Conservation (phyloP, 352 stramenopile species). For the Phytopythium oedochilum region DNA sequence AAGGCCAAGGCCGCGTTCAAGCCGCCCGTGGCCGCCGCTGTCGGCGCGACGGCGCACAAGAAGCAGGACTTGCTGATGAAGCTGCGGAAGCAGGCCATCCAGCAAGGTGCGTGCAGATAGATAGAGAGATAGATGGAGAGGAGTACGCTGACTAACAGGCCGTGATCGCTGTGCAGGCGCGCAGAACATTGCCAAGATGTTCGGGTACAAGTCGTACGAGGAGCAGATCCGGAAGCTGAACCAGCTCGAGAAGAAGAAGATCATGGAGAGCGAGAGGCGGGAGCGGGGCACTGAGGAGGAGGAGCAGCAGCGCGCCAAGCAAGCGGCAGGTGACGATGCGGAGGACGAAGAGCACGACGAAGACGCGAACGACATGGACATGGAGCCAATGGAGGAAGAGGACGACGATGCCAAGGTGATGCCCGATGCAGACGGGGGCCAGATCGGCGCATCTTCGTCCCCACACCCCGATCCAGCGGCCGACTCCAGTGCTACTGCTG, state of each 20-base stretch:
- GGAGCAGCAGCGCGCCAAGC: neutral
- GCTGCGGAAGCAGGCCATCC: conserved; percentile 52
- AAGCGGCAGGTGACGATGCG: conserved; percentile 6
- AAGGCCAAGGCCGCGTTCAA: conserved; percentile 37
- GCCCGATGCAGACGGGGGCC: neutral
- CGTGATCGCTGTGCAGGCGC: no score
- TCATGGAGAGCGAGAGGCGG: conserved; percentile 7
- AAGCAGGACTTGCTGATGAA: conserved; percentile 58
- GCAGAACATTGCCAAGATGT: conserved; percentile 65
- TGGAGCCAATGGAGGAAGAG: neutral
- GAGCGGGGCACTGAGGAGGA: conserved; percentile 11
- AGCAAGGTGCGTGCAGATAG: conserved; percentile 26
- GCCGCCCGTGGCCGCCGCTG: conserved; percentile 41
- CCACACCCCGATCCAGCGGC: neutral
- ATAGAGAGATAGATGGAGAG: neutral
- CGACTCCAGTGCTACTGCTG: neutral
- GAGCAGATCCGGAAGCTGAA: conserved; percentile 68
- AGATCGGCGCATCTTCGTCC: neutral
- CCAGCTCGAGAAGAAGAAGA: conserved; percentile 28
- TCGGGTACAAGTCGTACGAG: conserved; percentile 70
- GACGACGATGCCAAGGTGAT: neutral
- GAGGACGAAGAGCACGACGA: conserved; percentile 8
- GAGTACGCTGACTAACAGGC: no score
- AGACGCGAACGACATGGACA: neutral
- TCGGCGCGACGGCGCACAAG: conserved; percentile 27